Conservation (phyloP, 1,284 basidiomycete species). For the Moniliella sp. region DNA sequence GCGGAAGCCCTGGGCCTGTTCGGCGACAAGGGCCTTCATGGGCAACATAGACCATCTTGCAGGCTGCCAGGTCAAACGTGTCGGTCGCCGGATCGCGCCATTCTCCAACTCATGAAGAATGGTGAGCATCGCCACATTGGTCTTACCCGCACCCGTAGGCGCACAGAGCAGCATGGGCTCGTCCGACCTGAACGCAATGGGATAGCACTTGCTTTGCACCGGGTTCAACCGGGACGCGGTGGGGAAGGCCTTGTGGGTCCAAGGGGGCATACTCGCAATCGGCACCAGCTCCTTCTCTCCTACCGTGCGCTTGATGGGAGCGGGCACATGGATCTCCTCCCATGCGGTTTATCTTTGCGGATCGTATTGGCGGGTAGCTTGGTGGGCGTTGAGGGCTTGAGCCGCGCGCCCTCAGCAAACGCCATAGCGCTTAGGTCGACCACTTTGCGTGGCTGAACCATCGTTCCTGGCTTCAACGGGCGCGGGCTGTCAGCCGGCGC, state of each 20-base stretch:
- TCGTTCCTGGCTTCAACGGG: constrained; percentile 67
- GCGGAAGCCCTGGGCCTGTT: constrained; percentile 29
- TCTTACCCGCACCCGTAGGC: constrained; percentile 97
- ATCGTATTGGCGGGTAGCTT: constrained; percentile 90
- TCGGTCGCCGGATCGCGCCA: too few species aligned
- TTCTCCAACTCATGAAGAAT: constrained; percentile 39
- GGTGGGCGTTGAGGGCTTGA: constrained; percentile 95
- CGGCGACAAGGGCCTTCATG: constrained; percentile 48
- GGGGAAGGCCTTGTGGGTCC: constrained; percentile 43
- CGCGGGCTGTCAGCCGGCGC: constrained; percentile 51
- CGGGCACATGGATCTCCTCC: constrained; percentile 92
- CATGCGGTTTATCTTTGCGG: constrained; percentile 86
- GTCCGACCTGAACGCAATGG: constrained; percentile 68
- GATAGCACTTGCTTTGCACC: constrained; percentile 48
- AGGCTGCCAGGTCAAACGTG: too few species aligned
- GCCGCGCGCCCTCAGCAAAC: constrained; percentile 78
- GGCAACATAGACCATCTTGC: too few species aligned
- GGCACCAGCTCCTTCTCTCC: constrained; percentile 51
- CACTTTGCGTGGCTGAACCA: constrained; percentile 54
- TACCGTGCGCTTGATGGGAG: constrained; percentile 53
- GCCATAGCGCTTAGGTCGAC: constrained; percentile 85
- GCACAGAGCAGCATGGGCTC: constrained; percentile 90
- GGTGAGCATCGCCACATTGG: constrained; percentile 80
- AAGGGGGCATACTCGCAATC: constrained; percentile 54
- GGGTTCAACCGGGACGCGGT: constrained; percentile 60